Percentiles rank a stretch among this genome's conserved stretches.
Evolutionary conservation across 495 filamentous ascomycete genomes (phyloP).

Genomic region (Melanomma pulvis-pyrius): DNA sequence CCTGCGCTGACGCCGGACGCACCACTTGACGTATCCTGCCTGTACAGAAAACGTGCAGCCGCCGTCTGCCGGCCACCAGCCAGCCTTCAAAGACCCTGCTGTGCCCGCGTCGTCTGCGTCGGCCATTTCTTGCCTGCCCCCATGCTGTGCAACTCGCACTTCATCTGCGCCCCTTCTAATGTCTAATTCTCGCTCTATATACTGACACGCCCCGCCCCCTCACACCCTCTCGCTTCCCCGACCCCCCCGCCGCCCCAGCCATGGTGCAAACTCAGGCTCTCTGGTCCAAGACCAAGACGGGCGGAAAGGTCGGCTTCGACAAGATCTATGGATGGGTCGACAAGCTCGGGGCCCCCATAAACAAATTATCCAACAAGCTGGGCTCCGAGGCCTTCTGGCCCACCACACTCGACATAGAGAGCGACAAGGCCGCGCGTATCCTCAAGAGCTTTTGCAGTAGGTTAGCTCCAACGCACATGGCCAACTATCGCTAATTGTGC

Average conservation of each 20-base stretch:
- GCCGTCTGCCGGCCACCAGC: conserved; percentile 25
- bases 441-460: conserved; percentile 75
- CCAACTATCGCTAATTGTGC: conserved; percentile 15
- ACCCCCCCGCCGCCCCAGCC: not conserved
- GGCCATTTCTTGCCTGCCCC: conserved; percentile 15
- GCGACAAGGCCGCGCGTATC: conserved; percentile 81
- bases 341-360: conserved; percentile 65
- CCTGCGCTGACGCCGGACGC: not conserved
- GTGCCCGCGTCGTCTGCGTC: conserved; percentile 12
- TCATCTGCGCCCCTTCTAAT: conserved; percentile 8
- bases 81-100: conserved; percentile 1
- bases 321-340: conserved; percentile 51
- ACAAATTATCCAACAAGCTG: conserved; percentile 70
- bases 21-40: conserved; percentile 24
- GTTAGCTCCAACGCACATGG: conserved; percentile 21
- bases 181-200: conserved; percentile 23
- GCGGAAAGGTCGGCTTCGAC: conserved; percentile 53
- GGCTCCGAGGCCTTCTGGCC: conserved; percentile 80
- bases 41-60: conserved; percentile 15
- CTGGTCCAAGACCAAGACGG: conserved; percentile 49
- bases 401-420: conserved; percentile 75
- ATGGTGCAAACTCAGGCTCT: conserved; percentile 31
- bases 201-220: conserved; percentile 4
- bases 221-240: conserved; percentile 3
- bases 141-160: conserved; percentile 17